Evolutionary conservation across 306 rosid genomes (phyloP).

Genomic region (Trifolium fragiferum): DNA sequence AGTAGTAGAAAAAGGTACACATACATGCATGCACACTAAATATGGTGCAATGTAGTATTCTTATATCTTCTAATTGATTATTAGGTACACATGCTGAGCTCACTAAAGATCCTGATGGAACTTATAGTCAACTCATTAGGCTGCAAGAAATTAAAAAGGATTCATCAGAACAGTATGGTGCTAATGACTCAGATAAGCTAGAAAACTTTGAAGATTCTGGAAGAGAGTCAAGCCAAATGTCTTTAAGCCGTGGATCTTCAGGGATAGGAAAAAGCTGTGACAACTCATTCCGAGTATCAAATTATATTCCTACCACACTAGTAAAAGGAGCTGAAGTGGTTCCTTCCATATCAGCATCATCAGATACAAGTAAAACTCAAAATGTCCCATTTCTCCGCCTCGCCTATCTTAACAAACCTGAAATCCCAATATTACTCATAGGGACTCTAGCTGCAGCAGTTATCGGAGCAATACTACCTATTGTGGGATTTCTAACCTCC

Average conservation of each 20-base stretch:
- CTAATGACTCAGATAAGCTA: conserved; percentile 41
- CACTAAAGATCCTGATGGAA: conserved; percentile 60
- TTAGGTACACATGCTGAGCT: conserved; percentile 72
- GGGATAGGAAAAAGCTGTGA: conserved; percentile 54
- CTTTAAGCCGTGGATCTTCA: conserved; percentile 62
- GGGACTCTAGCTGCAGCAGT: conserved; percentile 64
- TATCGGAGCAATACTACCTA: conserved; percentile 59
- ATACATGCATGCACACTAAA: not conserved
- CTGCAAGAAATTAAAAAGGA: conserved; percentile 54
- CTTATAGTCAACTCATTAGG: conserved; percentile 68
- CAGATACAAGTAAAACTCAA: conserved; percentile 39
- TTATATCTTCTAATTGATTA: conserved; percentile 44
- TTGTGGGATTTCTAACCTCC: conserved; percentile 56
- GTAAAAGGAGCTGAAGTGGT: conserved; percentile 38
- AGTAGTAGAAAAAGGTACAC: conserved; percentile 63
- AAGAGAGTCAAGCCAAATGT: conserved; percentile 49
- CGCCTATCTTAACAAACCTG: conserved; percentile 79
- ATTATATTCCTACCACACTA: conserved; percentile 41
- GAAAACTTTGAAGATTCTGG: conserved; percentile 48
- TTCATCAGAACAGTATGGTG: conserved; percentile 47
- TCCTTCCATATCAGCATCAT: conserved; percentile 31
- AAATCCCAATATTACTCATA: conserved; percentile 60
- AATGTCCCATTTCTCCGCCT: conserved; percentile 58
- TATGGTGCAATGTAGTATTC: not conserved
- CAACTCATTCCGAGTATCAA: conserved; percentile 54